Conservation (phyloP, 805 yeast species). For the Kazachstania martiniae region DNA sequence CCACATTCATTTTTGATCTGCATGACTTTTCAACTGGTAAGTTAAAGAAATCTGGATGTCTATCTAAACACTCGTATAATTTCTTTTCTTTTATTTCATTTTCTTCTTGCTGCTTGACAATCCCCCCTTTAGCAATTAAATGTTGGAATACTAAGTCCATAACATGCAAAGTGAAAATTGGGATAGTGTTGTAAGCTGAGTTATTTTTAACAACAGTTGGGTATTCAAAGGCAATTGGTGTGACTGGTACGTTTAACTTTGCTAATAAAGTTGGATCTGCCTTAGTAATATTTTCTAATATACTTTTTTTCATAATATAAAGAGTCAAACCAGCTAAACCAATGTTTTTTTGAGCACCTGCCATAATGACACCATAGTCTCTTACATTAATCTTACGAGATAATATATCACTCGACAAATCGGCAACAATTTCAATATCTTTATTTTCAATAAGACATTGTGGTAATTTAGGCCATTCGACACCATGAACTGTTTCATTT, state of each 20-base stretch:
- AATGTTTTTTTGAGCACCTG: conserved; percentile 97
- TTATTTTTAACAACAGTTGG: conserved; percentile 80
- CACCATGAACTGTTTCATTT: conserved; percentile 95
- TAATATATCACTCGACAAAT: conserved; percentile 87
- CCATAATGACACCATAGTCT: conserved; percentile 82
- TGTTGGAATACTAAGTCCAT: conserved; percentile 65
- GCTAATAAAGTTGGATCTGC: conserved; percentile 53
- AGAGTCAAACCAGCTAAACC: conserved; percentile 94
- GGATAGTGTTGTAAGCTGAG: conserved; percentile 92
- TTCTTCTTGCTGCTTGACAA: conserved; percentile 44
- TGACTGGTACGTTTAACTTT: conserved; percentile 54
- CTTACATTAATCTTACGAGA: conserved; percentile 72
- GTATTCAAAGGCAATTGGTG: conserved; percentile 83
- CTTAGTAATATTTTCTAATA: conserved; percentile 43
- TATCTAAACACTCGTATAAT: conserved; percentile 57
- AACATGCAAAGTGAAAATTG: conserved; percentile 83
- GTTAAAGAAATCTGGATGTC: conserved; percentile 51
- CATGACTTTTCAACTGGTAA: conserved; percentile 52
- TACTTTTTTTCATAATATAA: conserved; percentile 75
- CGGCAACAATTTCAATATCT: conserved; percentile 77
- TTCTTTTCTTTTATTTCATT: conserved; percentile 52
- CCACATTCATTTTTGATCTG: conserved; percentile 89
- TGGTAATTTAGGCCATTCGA: conserved; percentile 54
- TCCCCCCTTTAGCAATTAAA: conserved; percentile 62
- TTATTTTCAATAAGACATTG: conserved; percentile 40